These are phyloP conservation scores for Ophiostoma tasmaniense DNA, from an alignment of 2,329 filamentous ascomycete species.

Conservation along the genomic window DNA sequence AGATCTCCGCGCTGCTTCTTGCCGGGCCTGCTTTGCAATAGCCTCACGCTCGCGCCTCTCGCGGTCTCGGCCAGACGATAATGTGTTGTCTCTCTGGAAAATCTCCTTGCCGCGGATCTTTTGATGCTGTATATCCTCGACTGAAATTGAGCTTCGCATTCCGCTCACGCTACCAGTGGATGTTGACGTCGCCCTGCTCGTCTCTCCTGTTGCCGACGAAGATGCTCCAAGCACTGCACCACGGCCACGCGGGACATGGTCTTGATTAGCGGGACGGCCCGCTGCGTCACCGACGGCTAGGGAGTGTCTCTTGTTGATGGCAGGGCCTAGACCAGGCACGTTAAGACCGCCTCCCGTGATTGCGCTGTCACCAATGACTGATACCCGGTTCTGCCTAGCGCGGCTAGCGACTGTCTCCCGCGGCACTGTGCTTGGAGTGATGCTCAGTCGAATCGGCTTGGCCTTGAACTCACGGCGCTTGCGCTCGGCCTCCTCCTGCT, in stretches of 20 bases:
- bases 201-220: constrained; percentile 24
- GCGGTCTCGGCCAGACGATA: constrained; percentile 39
- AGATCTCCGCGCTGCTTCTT: constrained; percentile 53
- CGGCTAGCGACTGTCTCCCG: constrained; percentile 52
- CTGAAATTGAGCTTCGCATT: constrained; percentile 42
- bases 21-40: constrained; percentile 45
- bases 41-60: constrained; percentile 48
- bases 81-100: constrained; percentile 43
- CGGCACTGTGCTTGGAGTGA: constrained; percentile 35
- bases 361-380: constrained; percentile 8
- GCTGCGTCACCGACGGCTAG: constrained; percentile 12
- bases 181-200: constrained; percentile 36
- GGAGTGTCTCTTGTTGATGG: constrained; percentile 26
- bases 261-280: background rate
- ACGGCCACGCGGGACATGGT: constrained; percentile 23
- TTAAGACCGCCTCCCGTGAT: background rate
- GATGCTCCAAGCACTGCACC: constrained; percentile 26
- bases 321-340: background rate
- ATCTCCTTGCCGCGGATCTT: constrained; percentile 46
- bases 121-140: constrained; percentile 43
- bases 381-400: constrained; percentile 40
- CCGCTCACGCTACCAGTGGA: constrained; percentile 37
- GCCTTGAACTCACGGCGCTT: constrained; percentile 57
- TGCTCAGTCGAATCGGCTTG: constrained; percentile 42
- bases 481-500: constrained; percentile 52